Evolutionary conservation across 371 early-diverging fungal species (phyloP).

Genomic region (Mucor circinelloides): DNA sequence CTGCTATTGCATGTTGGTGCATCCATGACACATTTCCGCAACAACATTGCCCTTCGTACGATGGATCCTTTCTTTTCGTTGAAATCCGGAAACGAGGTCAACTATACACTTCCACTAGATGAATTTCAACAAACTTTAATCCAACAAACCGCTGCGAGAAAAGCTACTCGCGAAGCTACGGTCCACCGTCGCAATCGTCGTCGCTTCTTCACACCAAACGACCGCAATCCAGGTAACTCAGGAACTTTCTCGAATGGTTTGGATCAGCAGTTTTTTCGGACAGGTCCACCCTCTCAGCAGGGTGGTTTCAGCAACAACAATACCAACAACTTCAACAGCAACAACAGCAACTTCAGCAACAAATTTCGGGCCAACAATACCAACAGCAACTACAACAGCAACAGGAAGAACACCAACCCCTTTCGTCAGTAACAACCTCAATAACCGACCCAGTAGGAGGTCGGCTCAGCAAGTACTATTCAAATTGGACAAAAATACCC

Average conservation of each 20-base stretch:
- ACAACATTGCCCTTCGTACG: conserved; percentile 18
- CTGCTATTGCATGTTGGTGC: conserved; percentile 4
- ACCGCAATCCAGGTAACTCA: background rate
- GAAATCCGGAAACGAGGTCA: background rate
- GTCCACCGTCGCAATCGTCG: background rate
- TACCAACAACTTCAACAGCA: background rate
- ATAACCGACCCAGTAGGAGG: conserved; percentile 3
- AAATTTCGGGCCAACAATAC: too few relatives aligned
- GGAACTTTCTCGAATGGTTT: background rate
- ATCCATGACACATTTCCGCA: background rate
- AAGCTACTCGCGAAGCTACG: background rate
- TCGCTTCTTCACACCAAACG: too few relatives aligned
- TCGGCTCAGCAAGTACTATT: background rate
- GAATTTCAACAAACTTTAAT: conserved; percentile 7
- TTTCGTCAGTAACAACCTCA: background rate
- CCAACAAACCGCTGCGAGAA: background rate
- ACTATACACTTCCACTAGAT: background rate
- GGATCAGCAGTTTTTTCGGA: conserved; percentile 15
- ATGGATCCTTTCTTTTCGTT: background rate
- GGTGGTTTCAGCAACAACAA: conserved; percentile 8
- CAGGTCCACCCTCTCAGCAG: too few relatives aligned
- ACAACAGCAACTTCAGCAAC: background rate
- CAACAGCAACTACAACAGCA: background rate
- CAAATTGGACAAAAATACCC: background rate
- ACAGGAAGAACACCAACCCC: too few relatives aligned